These are phyloP conservation scores for Citeromyces matritensis DNA, from an alignment of 805 yeast genomes.

Conservation along the genomic window DNA sequence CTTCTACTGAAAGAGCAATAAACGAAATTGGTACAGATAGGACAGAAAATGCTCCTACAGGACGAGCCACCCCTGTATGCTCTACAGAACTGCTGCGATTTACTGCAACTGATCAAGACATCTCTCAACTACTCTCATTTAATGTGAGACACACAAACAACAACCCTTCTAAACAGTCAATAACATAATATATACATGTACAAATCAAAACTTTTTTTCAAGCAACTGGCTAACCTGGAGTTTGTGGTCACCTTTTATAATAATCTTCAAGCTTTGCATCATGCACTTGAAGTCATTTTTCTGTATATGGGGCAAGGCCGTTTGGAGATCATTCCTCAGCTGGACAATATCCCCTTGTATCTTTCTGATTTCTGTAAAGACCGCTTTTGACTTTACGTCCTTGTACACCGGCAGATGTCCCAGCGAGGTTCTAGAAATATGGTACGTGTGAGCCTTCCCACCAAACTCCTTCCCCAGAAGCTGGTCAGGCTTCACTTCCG, in stretches of 20 bases:
- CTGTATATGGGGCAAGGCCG: slow-evolving; percentile 29
- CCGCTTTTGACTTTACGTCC: slow-evolving; percentile 1
- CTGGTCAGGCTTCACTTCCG: slow-evolving; percentile 1
- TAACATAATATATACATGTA: neutral
- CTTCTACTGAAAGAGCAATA: too few species aligned
- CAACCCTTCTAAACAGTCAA: too few species aligned
- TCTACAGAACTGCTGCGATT: too few species aligned
- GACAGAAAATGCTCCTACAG: too few species aligned
- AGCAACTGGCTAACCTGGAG: slow-evolving; percentile 18
- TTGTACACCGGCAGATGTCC: slow-evolving; percentile 73
- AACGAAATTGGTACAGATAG: too few species aligned
- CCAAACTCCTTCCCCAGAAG: slow-evolving; percentile 1
- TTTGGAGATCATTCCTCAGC: slow-evolving; percentile 51
- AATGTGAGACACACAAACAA: neutral
- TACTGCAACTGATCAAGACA: too few species aligned
- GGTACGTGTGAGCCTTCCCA: slow-evolving; percentile 17
- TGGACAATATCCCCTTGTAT: slow-evolving; percentile 54
- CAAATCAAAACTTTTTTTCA: slow-evolving; percentile 11
- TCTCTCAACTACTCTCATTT: neutral
- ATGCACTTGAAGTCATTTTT: slow-evolving; percentile 26
- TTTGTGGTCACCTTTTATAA: slow-evolving; percentile 31
- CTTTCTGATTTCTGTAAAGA: slow-evolving; percentile 37
- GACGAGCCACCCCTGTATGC: too few species aligned
- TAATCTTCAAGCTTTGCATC: slow-evolving; percentile 35
- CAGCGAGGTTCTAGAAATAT: slow-evolving; percentile 31